These are phyloP conservation scores for Nothomitra cinnamomea DNA, from an alignment of 2,329 filamentous ascomycete genomes.

Conservation along the genomic window DNA sequence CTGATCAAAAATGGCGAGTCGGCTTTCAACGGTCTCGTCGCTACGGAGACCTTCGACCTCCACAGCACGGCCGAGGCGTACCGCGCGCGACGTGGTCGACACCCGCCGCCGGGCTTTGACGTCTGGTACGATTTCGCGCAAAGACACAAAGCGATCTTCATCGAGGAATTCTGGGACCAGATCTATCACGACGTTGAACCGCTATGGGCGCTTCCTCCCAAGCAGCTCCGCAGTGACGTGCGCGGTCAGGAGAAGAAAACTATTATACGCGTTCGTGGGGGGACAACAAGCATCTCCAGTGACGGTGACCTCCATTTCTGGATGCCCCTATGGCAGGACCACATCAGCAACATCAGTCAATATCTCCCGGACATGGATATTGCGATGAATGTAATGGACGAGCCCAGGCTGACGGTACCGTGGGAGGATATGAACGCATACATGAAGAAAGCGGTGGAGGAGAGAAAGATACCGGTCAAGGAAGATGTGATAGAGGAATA, in stretches of 20 bases:
- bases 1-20: neutral
- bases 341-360: constrained; percentile 22
- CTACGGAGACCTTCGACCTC: constrained; percentile 19
- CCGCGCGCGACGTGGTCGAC: constrained; percentile 26
- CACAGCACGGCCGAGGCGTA: constrained; percentile 25
- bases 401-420: constrained; percentile 28
- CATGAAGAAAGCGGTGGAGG: constrained; percentile 18
- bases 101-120: constrained; percentile 33
- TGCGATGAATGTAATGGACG: constrained; percentile 32
- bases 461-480: constrained; percentile 15
- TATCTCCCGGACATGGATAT: constrained; percentile 29
- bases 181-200: constrained; percentile 29
- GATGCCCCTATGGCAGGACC: constrained; percentile 25
- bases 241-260: constrained; percentile 15
- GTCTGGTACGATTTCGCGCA: constrained; percentile 29
- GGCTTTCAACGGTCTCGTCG: neutral
- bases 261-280: constrained; percentile 16
- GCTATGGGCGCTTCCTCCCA: constrained; percentile 30
- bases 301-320: constrained; percentile 13
- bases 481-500: constrained; percentile 18
- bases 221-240: constrained; percentile 17
- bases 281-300: neutral
- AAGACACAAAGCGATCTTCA: constrained; percentile 24
- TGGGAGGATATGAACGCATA: constrained; percentile 28
- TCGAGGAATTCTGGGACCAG: constrained; percentile 29